A percentile compares a stretch with the other conserved stretches of the same genome.
Conservation (phyloP, 352 stramenopile genomes). For the Thraustochytrium striatum region DNA sequence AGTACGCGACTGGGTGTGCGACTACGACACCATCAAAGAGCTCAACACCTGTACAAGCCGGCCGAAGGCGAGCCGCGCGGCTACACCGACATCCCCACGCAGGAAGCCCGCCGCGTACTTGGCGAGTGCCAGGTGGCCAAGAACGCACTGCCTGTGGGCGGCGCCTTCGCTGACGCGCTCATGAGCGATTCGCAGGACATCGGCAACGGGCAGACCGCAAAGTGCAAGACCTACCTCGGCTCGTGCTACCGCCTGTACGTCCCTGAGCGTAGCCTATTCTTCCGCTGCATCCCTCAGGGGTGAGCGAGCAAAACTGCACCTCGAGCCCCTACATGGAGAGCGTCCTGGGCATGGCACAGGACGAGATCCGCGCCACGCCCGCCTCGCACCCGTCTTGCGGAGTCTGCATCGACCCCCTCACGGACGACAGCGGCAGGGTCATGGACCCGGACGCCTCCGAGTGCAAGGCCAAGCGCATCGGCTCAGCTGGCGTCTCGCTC, state of each 20-base stretch:
- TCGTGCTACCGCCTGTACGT: slow-evolving; percentile 44
- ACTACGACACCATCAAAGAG: slow-evolving; percentile 65
- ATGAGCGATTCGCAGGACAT: slow-evolving; percentile 15
- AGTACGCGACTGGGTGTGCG: slow-evolving; percentile 64
- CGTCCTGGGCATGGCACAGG: background rate
- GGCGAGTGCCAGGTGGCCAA: slow-evolving; percentile 27
- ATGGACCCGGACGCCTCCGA: slow-evolving; percentile 62
- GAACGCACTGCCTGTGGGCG: background rate
- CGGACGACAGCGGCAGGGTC: slow-evolving; percentile 64
- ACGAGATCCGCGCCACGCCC: background rate
- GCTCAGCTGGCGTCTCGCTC: slow-evolving; percentile 61
- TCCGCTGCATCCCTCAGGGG: slow-evolving; percentile 73
- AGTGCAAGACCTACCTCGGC: background rate
- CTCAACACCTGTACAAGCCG: slow-evolving; percentile 51
- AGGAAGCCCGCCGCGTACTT: background rate
- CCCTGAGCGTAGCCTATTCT: slow-evolving; percentile 51
- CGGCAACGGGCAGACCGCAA: background rate
- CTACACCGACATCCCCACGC: background rate
- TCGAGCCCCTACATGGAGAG: slow-evolving; percentile 39
- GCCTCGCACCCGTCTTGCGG: slow-evolving; percentile 58
- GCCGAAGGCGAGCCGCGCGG: background rate
- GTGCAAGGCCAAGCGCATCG: slow-evolving; percentile 69
- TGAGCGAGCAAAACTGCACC: slow-evolving; percentile 63
- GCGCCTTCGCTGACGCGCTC: background rate
- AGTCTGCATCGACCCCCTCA: slow-evolving; percentile 66